Percentiles rank a stretch among this genome's conserved stretches.
phyloP scores from a whole-genome alignment of 1,139 yeast genomes.

The Kodamaea derodonti region DNA sequence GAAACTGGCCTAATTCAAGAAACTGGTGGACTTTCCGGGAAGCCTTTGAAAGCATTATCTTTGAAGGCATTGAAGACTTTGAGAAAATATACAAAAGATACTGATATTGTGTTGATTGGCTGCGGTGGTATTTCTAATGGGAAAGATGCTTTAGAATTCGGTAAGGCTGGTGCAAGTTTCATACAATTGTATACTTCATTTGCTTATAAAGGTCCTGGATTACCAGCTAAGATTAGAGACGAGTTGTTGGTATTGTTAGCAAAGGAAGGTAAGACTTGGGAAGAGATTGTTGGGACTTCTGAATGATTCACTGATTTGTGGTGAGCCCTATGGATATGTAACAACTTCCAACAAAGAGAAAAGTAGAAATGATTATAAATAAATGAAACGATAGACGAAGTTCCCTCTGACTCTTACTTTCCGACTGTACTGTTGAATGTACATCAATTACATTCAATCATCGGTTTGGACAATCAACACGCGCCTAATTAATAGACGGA shows the following conservation, averaged over 20 bases:
- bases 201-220: constrained; percentile 91
- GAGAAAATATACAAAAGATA: constrained; percentile 71
- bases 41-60: constrained; percentile 81
- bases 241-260: constrained; percentile 66
- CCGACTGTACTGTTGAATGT: too few relatives aligned
- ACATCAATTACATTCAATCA: too few relatives aligned
- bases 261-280: constrained; percentile 81
- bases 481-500: too few relatives aligned
- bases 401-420: too few relatives aligned
- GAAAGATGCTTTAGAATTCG: constrained; percentile 85
- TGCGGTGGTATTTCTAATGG: constrained; percentile 92
- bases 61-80: constrained; percentile 66
- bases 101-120: constrained; percentile 73
- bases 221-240: constrained; percentile 72
- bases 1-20: constrained; percentile 44
- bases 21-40: constrained; percentile 88
- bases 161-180: constrained; percentile 88
- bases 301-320: too few relatives aligned
- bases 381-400: too few relatives aligned
- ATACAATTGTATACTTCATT: constrained; percentile 85
- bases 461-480: too few relatives aligned
- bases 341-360: too few relatives aligned
- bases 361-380: too few relatives aligned
- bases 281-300: constrained; percentile 72
- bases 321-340: too few relatives aligned